Percentiles rank a stretch among this genome's conserved stretches.
These are phyloP conservation scores for Magnusiomyces fungicola DNA, from an alignment of 1,139 yeast species.

Conservation along the genomic window DNA sequence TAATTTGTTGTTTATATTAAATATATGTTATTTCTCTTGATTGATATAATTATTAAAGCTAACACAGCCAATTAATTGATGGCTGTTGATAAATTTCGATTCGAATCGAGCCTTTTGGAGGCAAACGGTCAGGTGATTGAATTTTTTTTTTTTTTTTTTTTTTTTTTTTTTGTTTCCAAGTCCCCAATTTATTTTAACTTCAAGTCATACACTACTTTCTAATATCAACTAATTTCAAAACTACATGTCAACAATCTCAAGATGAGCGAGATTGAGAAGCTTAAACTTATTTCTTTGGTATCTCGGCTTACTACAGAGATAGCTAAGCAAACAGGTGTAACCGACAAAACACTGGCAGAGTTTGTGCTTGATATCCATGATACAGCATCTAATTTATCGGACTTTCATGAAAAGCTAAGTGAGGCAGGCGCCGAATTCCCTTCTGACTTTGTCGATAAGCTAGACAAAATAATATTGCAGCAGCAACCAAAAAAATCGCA, in stretches of 20 bases:
- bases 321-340: constrained; percentile 28
- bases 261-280: constrained; percentile 28
- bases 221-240: no score
- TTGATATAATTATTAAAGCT: neutral
- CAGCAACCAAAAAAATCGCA: constrained; percentile 26
- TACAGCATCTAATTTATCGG: constrained; percentile 31
- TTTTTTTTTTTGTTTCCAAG: no score
- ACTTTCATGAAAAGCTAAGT: constrained; percentile 40
- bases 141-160: no score
- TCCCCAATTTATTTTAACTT: no score
- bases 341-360: constrained; percentile 45
- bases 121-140: no score
- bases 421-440: constrained; percentile 63
- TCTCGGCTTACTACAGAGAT: constrained; percentile 32
- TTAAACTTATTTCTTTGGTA: constrained; percentile 31
- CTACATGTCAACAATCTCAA: no score
- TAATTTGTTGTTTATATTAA: no score
- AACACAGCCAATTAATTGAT: neutral
- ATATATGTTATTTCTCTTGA: neutral
- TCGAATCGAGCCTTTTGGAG: no score
- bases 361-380: constrained; percentile 48
- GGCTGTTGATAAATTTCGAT: no score
- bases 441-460: constrained; percentile 34
- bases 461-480: constrained; percentile 33
- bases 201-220: no score